Base-by-base conservation (phyloP, 768 basidiomycete species). In the Boletellus emodensis region DNA sequence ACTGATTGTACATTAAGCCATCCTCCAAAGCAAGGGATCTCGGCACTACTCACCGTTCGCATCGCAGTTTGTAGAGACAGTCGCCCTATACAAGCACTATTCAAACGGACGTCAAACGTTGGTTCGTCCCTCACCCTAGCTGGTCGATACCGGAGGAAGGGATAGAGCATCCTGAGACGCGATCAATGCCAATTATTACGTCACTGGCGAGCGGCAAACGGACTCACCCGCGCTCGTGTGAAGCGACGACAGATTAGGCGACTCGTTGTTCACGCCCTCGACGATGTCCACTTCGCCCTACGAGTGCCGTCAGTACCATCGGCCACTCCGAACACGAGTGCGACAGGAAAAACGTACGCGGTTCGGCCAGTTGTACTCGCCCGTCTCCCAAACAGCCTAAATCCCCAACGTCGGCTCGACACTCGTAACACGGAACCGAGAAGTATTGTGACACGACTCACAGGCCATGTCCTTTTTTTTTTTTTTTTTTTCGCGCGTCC, bases 191-290 rank as follows among this genome's bases (percentile, higher is more conserved):
- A 49, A 22, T 24, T n/a, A 34, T 20, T 3, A 20, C 11, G 5
- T 35, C 14, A 11, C 17, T 24, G 8, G 12, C 6, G 15, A 17
- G 22, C 13, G 18, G 34, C 9, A 41, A 22, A 22, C 15, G 5
- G 28, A 45, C 70, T 41, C 50, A 76, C 80, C 69, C 11, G 78
- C 55, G 48, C 68, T 70, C 5, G 83, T 84, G 62, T 86, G 85
- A 35, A 86, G 68, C 0, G 82, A 78, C 2, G 72, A 71, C 50
- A 73, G 70, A 57, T 83, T 80, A 3, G 78, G 74, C 13, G 66
- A 65, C 47, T 75, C 68, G 57, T 82, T 70, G 57, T 85, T 84
- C 13, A 84, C 81, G 38, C 71, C 66, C 43, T 67, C 66, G 7
- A 67, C 55, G 8, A 69, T 67, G 40, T 69, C 65, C 6, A 69